A percentile compares a stretch with the other conserved stretches of the same genome.
These are phyloP conservation scores for Arthrobotrys conoides DNA, from an alignment of 2,329 filamentous ascomycete species.

Conservation along the genomic window DNA sequence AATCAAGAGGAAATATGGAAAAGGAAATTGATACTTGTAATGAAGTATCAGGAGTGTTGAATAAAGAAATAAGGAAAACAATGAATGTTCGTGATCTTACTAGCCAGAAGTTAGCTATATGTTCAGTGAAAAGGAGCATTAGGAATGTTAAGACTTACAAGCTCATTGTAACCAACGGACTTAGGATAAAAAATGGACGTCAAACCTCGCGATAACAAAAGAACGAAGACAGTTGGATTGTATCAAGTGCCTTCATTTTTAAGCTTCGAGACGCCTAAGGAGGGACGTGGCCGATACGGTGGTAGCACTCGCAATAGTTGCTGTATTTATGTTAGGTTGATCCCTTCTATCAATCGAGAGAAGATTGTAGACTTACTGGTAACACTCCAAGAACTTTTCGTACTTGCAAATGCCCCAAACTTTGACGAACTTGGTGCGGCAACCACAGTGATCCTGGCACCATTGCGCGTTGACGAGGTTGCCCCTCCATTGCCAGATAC, in stretches of 20 bases:
- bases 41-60: neutral
- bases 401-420: neutral
- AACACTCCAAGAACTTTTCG: slow-evolving; percentile 31
- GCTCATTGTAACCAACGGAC: too few relatives aligned
- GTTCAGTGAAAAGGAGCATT: neutral
- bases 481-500: slow-evolving; percentile 6
- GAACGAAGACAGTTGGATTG: neutral
- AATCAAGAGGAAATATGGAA: neutral
- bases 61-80: neutral
- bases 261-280: neutral
- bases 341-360: neutral
- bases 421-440: slow-evolving; percentile 15
- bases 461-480: slow-evolving; percentile 12
- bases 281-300: neutral
- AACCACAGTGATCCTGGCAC: slow-evolving; percentile 29
- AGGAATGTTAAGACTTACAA: neutral
- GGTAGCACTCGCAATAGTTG: slow-evolving; percentile 34
- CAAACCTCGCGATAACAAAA: neutral
- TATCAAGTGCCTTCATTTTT: neutral
- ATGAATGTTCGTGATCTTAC: neutral
- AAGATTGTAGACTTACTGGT: slow-evolving; percentile 21
- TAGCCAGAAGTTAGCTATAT: neutral
- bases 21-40: neutral
- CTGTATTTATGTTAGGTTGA: neutral
- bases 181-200: neutral